These are phyloP conservation scores for Inonotus obliquus DNA, from an alignment of 1,284 basidiomycete species.

Conservation along the genomic window DNA sequence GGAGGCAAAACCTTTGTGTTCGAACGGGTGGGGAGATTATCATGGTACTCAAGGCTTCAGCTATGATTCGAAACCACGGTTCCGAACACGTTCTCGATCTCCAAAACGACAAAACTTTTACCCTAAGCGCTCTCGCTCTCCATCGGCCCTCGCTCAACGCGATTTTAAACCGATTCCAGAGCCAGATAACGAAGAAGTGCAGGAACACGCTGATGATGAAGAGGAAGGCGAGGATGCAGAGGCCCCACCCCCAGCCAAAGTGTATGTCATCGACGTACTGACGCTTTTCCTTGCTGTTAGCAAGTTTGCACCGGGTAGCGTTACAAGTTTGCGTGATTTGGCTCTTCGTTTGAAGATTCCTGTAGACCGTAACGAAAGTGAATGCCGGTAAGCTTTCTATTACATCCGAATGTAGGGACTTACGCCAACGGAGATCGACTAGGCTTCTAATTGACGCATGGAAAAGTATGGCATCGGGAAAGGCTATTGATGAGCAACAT, in stretches of 20 bases:
- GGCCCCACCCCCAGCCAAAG: background rate
- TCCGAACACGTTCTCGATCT: slow-evolving; percentile 9
- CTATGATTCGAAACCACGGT: background rate
- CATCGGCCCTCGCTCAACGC: background rate
- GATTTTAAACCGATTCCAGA: background rate
- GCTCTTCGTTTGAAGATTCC: slow-evolving; percentile 18
- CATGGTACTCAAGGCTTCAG: too few species aligned
- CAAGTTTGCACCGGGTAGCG: slow-evolving; percentile 21
- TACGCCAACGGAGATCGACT: background rate
- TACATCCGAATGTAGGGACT: background rate
- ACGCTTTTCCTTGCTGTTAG: slow-evolving; percentile 26
- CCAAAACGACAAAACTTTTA: background rate
- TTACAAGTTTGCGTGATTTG: slow-evolving; percentile 16
- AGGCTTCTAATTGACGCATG: slow-evolving; percentile 17
- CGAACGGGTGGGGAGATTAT: background rate
- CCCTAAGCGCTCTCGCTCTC: background rate
- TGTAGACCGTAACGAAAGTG: slow-evolving; percentile 25
- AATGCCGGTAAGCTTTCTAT: slow-evolving; percentile 29
- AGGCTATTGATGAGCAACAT: slow-evolving; percentile 15
- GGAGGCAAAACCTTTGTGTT: background rate
- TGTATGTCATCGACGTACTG: slow-evolving; percentile 31
- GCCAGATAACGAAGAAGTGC: background rate
- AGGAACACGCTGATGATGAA: background rate
- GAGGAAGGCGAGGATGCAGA: slow-evolving; percentile 5
- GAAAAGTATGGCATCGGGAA: slow-evolving; percentile 15